Evolutionary conservation across 2,329 filamentous ascomycete genomes (phyloP), one percentile per base, ranked within the genome.

Genomic region (Fusarium incarnatum): DNA sequence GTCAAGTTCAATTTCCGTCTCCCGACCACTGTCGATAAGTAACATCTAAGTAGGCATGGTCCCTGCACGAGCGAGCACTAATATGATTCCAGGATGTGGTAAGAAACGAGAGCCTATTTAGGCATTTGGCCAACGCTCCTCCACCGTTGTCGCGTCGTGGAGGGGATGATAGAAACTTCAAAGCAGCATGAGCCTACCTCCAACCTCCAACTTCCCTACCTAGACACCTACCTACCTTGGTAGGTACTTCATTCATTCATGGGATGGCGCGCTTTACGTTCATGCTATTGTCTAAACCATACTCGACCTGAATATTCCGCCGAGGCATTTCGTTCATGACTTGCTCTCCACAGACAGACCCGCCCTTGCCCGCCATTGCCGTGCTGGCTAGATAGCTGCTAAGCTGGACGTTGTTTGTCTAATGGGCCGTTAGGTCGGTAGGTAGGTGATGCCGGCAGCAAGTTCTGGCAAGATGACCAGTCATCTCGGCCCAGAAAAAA

Each of bases 391-490:
- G 34, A 11, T 37, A 37, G 34, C 34, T n/a, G 34, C 34, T 37
- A 37, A 12, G 6, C 34, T 42, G 15, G 23, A 40, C 25, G 22
- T 25, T 23, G 30, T 37, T 37, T 41, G 49, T 55, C 25, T 40
- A 32, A 25, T 55, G 18, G 32, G 46, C 27, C 41, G 27, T 45
- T 58, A 50, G 40, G 28, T 54, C 46, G 25, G 23, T 56, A 50
- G 32, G 28, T 56, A 48, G 28, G 28, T 56, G 52, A 67, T 49
- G 61, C 50, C 54, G 45, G 55, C 44, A 57, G 47, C 48, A 54
- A 57, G 40, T 40, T 50, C 63, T 64, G 41, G 70, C 44, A 44
- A 69, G 57, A 42, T 75, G 69, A 74, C 73, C 65, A 52, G 67
- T 72, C 67, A 74, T 59, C 54, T 75, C 67, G 59, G 59, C 67